These are phyloP conservation scores for Pseudogymnoascus sp. DNA, from an alignment of 2,329 filamentous ascomycete genomes.

Conservation along the genomic window DNA sequence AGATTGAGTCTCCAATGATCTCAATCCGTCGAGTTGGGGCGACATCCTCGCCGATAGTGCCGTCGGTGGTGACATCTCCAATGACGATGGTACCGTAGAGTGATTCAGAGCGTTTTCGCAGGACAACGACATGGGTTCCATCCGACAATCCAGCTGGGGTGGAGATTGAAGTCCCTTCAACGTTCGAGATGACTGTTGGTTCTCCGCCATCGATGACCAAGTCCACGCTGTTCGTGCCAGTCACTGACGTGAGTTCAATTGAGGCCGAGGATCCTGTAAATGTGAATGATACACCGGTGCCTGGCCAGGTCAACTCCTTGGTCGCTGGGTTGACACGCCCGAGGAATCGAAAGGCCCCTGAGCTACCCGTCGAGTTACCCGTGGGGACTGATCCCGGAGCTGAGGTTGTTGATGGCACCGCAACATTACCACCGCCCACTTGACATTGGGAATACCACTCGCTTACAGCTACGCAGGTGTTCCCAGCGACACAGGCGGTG, in stretches of 20 bases:
- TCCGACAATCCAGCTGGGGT: constrained; percentile 26
- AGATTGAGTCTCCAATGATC: constrained; percentile 38
- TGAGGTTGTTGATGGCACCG: neutral
- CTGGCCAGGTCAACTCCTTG: constrained; percentile 37
- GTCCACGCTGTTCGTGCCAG: constrained; percentile 28
- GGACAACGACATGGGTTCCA: constrained; percentile 30
- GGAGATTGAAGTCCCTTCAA: constrained; percentile 25
- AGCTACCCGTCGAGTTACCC: neutral
- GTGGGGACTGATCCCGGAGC: neutral
- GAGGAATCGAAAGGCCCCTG: constrained; percentile 24
- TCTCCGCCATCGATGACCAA: constrained; percentile 29
- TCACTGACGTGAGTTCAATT: constrained; percentile 27
- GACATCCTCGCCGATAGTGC: constrained; percentile 19
- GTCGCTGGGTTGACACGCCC: constrained; percentile 37
- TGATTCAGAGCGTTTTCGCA: constrained; percentile 34
- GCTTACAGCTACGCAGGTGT: constrained; percentile 17
- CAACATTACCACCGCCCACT: neutral
- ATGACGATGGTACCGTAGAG: constrained; percentile 29
- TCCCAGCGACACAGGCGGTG: constrained; percentile 22
- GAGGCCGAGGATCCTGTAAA: constrained; percentile 28
- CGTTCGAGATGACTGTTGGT: constrained; percentile 23
- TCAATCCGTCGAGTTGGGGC: constrained; percentile 32
- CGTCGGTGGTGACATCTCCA: constrained; percentile 25
- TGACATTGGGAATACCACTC: constrained; percentile 14
- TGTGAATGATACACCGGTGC: constrained; percentile 31